Conservation (phyloP, 2,329 filamentous ascomycete species). For the Purpureocillium takamizusanense region DNA sequence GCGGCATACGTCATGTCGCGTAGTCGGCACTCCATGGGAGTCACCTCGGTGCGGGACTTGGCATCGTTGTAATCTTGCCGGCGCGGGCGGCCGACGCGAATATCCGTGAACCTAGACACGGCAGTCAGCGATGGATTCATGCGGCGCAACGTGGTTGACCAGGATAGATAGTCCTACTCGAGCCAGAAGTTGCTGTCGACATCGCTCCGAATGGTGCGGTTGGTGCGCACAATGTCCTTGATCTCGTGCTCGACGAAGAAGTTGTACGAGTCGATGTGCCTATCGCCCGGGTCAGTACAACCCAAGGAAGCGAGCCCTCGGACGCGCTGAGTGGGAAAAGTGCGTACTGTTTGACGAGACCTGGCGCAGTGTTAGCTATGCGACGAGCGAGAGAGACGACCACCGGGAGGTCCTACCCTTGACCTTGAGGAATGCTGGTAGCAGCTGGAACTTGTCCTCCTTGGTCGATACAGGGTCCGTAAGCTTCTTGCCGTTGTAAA, state of each 20-base stretch:
- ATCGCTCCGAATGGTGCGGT: conserved; percentile 81
- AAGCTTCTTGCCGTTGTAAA: conserved; percentile 59
- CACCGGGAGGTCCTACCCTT: conserved; percentile 50
- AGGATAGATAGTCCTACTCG: conserved; percentile 37
- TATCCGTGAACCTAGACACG: conserved; percentile 61
- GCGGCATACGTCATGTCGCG: conserved; percentile 98
- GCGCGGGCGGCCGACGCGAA: conserved; percentile 75
- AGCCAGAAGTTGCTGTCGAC: conserved; percentile 89
- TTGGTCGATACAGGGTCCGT: conserved; percentile 55
- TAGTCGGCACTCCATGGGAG: conserved; percentile 91
- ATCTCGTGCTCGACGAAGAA: conserved; percentile 96
- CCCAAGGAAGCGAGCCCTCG: neutral
- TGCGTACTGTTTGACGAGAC: conserved; percentile 76
- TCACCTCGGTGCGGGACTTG: conserved; percentile 65
- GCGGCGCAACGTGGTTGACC: neutral
- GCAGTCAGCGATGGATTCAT: conserved; percentile 4
- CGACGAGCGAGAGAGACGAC: too few relatives aligned
- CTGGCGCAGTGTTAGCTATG: conserved; percentile 13
- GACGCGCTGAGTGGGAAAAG: neutral
- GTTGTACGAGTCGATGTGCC: conserved; percentile 96
- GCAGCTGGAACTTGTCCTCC: conserved; percentile 90
- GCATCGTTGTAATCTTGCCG: conserved; percentile 67
- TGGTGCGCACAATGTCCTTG: conserved; percentile 92
- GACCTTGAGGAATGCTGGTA: conserved; percentile 96
- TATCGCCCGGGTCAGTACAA: conserved; percentile 15